These are phyloP conservation scores for Dioscorea alata DNA, from an alignment of 106 monocot species.

Conservation along the genomic window DNA sequence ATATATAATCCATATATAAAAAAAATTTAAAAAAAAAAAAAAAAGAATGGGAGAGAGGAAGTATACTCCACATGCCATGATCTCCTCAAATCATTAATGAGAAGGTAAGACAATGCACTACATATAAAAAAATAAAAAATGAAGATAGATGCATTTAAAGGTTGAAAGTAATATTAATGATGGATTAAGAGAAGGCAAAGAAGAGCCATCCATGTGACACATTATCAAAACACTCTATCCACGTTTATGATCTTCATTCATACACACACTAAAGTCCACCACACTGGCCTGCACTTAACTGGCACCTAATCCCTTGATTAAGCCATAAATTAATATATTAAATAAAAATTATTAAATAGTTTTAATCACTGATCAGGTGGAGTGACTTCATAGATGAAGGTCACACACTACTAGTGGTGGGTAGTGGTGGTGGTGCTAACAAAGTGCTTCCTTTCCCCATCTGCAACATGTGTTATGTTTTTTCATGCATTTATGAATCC, in stretches of 20 bases:
- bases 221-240: not conserved
- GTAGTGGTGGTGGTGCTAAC: too few species aligned
- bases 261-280: not conserved
- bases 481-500: not conserved
- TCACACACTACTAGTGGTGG: not conserved
- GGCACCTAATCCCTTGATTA: not conserved
- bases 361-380: not conserved
- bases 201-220: constrained; percentile 1
- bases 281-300: constrained; percentile 2
- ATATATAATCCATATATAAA: too few species aligned
- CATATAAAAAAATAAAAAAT: too few species aligned
- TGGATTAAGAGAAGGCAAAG: not conserved
- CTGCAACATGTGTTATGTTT: not conserved
- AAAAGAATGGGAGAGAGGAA: too few species aligned
- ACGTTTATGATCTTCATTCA: not conserved
- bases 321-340: not conserved
- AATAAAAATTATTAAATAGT: not conserved
- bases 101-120: too few species aligned
- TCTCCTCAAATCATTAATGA: too few species aligned
- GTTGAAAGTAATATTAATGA: not conserved
- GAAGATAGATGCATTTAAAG: too few species aligned
- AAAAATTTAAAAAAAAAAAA: too few species aligned
- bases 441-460: not conserved
- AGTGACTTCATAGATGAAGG: not conserved
- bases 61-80: too few species aligned